Base-by-base conservation (phyloP, 306 rosid genomes). In the Fragaria nilgerrensis region DNA sequence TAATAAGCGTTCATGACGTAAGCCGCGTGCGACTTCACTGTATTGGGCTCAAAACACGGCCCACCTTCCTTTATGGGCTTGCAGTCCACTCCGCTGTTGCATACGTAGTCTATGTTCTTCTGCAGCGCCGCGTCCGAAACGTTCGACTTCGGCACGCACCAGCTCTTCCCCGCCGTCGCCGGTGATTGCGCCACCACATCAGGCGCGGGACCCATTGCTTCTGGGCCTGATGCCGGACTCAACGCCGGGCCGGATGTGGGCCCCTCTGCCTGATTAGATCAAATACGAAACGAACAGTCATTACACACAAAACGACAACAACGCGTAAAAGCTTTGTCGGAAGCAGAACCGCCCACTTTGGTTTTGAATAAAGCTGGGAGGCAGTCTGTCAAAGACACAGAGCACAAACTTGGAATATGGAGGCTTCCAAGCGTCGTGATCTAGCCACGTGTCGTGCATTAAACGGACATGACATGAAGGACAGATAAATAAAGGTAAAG, bases 1-100 rank as follows among this genome's bases (percentile, higher is more conserved):
- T 73, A 88, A 27, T 85, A 85, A 10, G 88, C 87, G 74, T 88
- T 83, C 89, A 88, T 85, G 45, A 87, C 89, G 80, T 85, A 88
- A 17, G 91, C 78, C 2, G 91, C 89, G 59, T 88, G 91, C 5
- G 89, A 85, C 68, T 77, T 66, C 56, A 88, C 81, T 0, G 85
- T 85, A 32, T 88, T 81, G 32, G 91, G 91, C 9, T 85, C 34
- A 64, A 66, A 88, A 37, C 89, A 88, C 16, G 86, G 32, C 82
- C 91, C 91, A 53, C 87, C 89, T 5, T 56, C 11, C 61, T 79
- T 69, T 12, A 88, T 85, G 15, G 86, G 80, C 75, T 79, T 75
- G 69, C 91, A 88, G 65, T 88, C 88, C 65, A 85, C 85, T 81
- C 83, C 87, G 0, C 34, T 70, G 75, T 82, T 83, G 37, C 91